Percentiles rank a stretch among this genome's conserved stretches.
phyloP scores from a whole-genome alignment of 441 rosid species.

The Erysimum pusillum region DNA sequence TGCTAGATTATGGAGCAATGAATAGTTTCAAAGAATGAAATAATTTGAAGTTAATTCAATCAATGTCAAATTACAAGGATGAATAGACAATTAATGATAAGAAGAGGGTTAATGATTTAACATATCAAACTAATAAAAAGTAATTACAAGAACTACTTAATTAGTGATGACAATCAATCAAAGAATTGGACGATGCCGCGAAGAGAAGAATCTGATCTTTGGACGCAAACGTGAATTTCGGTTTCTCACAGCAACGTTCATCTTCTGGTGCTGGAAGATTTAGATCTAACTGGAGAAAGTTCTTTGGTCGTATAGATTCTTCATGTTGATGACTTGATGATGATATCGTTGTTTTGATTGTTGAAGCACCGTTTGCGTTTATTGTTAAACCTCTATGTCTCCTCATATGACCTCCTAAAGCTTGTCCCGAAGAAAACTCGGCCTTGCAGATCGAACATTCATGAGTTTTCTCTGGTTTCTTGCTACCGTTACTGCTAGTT shows the following conservation, averaged over 20 bases:
- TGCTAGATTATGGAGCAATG: conserved; percentile 25
- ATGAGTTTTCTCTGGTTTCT: conserved; percentile 56
- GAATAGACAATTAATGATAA: conserved; percentile 10
- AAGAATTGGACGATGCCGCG: conserved; percentile 56
- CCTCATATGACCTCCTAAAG: conserved; percentile 80
- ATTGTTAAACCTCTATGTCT: conserved; percentile 57
- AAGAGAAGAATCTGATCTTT: conserved; percentile 45
- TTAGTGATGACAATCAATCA: conserved; percentile 86
- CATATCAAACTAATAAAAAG: conserved; percentile 23
- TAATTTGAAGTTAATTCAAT: conserved; percentile 40
- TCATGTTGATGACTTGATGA: conserved; percentile 35
- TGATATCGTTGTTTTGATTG: conserved; percentile 14
- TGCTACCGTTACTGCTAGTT: conserved; percentile 35
- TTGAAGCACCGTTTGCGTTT: conserved; percentile 32
- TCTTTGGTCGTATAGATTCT: conserved; percentile 37
- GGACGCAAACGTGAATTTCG: conserved; percentile 58
- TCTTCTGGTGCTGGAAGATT: conserved; percentile 96
- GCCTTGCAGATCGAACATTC: conserved; percentile 73
- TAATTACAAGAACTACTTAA: conserved; percentile 44
- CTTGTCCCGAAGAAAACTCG: conserved; percentile 72
- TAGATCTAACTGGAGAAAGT: conserved; percentile 66
- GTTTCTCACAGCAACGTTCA: conserved; percentile 43
- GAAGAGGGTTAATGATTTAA: conserved; percentile 32
- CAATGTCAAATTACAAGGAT: conserved; percentile 45
- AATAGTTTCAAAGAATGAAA: conserved; percentile 31